phyloP scores from a whole-genome alignment of 192 early-diverging fungal species.

The Coemansia erecta region DNA sequence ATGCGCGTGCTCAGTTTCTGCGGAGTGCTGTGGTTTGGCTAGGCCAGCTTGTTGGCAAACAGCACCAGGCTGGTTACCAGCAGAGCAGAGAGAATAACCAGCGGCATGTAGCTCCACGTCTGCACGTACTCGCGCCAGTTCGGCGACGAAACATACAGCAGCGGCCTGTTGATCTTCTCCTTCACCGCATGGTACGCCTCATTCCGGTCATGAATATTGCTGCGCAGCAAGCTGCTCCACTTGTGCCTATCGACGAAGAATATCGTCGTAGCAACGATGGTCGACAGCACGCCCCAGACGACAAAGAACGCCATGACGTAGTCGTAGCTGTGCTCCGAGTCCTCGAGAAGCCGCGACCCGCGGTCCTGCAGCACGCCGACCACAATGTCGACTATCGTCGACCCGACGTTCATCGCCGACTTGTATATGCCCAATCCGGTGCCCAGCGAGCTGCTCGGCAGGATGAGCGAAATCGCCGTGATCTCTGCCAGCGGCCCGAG shows the following conservation, averaged over 20 bases:
- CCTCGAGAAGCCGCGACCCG: conserved; percentile 29
- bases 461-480: conserved; percentile 59
- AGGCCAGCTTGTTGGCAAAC: conserved; percentile 46
- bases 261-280: conserved; percentile 24
- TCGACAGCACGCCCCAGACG: conserved; percentile 47
- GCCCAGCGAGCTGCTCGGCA: conserved; percentile 58
- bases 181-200: conserved; percentile 35
- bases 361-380: conserved; percentile 62
- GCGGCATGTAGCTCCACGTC: conserved; percentile 45
- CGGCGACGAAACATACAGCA: conserved; percentile 29
- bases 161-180: conserved; percentile 35
- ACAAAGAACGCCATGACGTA: conserved; percentile 54
- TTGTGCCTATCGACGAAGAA: conserved; percentile 43
- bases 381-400: conserved; percentile 59
- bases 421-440: conserved; percentile 65
- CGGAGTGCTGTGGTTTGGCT: background rate
- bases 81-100: conserved; percentile 20
- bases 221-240: conserved; percentile 36
- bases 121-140: conserved; percentile 42
- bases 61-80: conserved; percentile 46
- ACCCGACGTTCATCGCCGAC: conserved; percentile 60
- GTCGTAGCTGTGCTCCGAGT: conserved; percentile 46
- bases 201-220: conserved; percentile 18
- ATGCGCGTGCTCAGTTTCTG: background rate
- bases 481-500: conserved; percentile 62